A percentile compares a stretch with the other conserved stretches of the same genome.
phyloP scores from a whole-genome alignment of 306 rosid species.

The Senna siamea region DNA sequence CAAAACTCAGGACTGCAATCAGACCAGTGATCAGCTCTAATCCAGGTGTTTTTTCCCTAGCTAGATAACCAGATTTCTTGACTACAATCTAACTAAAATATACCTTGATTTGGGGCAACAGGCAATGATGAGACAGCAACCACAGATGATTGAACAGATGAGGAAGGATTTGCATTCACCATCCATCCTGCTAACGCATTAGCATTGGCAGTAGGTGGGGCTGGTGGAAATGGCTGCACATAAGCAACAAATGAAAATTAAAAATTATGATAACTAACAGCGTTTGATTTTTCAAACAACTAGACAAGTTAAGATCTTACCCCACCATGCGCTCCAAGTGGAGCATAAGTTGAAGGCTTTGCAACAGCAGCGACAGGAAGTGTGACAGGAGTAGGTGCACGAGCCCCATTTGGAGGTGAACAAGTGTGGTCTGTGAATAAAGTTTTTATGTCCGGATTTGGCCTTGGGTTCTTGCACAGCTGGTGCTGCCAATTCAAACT shows the following conservation, averaged over 20 bases:
- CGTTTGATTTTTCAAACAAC: constrained; percentile 41
- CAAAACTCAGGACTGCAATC: not conserved
- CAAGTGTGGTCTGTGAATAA: constrained; percentile 72
- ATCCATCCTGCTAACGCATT: constrained; percentile 52
- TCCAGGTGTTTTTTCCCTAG: not conserved
- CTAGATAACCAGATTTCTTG: constrained; percentile 19
- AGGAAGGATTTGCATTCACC: constrained; percentile 48
- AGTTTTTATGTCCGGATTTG: constrained; percentile 65
- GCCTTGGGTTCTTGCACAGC: constrained; percentile 61
- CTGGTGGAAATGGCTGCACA: constrained; percentile 52
- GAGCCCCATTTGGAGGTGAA: constrained; percentile 56
- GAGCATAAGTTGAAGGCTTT: constrained; percentile 58
- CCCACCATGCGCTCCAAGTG: constrained; percentile 52
- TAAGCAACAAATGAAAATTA: constrained; percentile 1
- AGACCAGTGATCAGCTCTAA: not conserved
- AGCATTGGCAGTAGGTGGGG: constrained; percentile 44
- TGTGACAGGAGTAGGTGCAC: constrained; percentile 48
- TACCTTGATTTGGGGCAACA: constrained; percentile 55
- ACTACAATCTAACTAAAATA: constrained; percentile 27
- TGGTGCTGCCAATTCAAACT: constrained; percentile 96
- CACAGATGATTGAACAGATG: constrained; percentile 44
- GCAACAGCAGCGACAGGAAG: constrained; percentile 55
- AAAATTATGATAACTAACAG: constrained; percentile 2
- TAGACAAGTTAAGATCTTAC: constrained; percentile 32
- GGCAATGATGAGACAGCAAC: constrained; percentile 47